Percentiles rank a stretch among this genome's conserved stretches.
phyloP scores from a whole-genome alignment of 495 filamentous ascomycete species.

The Aspergillus sclerotiicarbonarius region DNA sequence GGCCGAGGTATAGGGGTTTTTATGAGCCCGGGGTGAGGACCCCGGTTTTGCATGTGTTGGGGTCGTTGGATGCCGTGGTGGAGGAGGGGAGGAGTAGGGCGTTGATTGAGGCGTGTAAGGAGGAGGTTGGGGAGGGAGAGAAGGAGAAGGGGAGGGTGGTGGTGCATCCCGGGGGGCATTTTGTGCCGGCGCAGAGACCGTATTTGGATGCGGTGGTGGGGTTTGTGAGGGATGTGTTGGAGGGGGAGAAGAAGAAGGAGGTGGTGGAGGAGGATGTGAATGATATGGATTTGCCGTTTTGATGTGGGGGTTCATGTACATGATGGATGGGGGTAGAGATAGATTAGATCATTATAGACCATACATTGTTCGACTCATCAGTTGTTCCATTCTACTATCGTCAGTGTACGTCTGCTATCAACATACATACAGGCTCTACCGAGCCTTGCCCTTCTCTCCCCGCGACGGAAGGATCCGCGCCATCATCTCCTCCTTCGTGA shows the following conservation, averaged over 20 bases:
- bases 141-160: constrained; percentile 61
- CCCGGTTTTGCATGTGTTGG: constrained; percentile 78
- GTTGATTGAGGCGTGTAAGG: constrained; percentile 62
- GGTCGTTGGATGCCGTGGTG: constrained; percentile 84
- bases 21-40: constrained; percentile 77
- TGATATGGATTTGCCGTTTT: constrained; percentile 71
- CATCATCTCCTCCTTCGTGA: constrained; percentile 99
- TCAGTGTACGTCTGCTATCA: constrained; percentile 32
- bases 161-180: constrained; percentile 90
- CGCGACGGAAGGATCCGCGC: constrained; percentile 81
- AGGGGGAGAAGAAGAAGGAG: constrained; percentile 39
- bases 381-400: constrained; percentile 28
- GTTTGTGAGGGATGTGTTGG: constrained; percentile 66
- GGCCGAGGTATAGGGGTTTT: constrained; percentile 59
- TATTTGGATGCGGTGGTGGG: constrained; percentile 71
- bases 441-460: constrained; percentile 48
- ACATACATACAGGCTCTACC: constrained; percentile 19
- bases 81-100: constrained; percentile 66
- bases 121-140: constrained; percentile 43
- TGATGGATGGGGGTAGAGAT: constrained; percentile 1
- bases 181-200: constrained; percentile 76
- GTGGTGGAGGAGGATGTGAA: constrained; percentile 52
- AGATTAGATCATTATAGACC: constrained; percentile 5
- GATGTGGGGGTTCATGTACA: not conserved
- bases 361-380: not conserved